Conservation (phyloP, 1,284 basidiomycete species). For the Rhodotorula sp. region DNA sequence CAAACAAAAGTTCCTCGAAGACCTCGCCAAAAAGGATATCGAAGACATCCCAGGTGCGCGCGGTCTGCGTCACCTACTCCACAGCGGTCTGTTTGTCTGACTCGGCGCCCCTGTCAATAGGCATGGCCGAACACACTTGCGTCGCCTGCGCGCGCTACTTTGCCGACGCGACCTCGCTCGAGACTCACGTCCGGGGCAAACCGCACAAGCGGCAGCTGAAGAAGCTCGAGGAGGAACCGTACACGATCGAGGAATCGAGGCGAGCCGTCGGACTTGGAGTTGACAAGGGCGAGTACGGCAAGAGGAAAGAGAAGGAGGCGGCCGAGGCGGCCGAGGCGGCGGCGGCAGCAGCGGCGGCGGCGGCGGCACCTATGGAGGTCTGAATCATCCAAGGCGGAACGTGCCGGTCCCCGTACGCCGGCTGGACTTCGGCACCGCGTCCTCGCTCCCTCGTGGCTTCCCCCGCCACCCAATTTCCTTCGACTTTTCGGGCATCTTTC, state of each 20-base stretch:
- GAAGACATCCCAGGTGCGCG: constrained; percentile 37
- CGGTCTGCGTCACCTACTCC: neutral
- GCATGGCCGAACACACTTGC: constrained; percentile 36
- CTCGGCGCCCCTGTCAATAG: neutral
- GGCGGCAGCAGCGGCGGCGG: neutral
- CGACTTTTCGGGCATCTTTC: too few species aligned
- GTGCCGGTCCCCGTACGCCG: neutral
- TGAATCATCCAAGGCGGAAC: neutral
- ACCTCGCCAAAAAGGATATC: constrained; percentile 32
- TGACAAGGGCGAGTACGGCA: constrained; percentile 36
- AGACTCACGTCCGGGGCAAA: constrained; percentile 33
- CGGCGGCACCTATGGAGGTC: constrained; percentile 9
- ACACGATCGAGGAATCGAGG: constrained; percentile 36
- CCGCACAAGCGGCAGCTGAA: constrained; percentile 38
- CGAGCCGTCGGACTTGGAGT: constrained; percentile 32
- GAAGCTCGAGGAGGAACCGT: constrained; percentile 39
- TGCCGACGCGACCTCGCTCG: constrained; percentile 32
- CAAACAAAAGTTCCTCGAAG: constrained; percentile 29
- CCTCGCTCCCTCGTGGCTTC: too few species aligned
- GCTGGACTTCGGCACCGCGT: neutral
- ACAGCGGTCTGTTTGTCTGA: neutral
- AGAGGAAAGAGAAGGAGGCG: constrained; percentile 26
- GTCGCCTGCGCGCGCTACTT: constrained; percentile 40
- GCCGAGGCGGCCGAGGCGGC: constrained; percentile 4
- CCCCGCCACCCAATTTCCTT: too few species aligned